These are phyloP conservation scores for Sedum album DNA, from an alignment of 164 flowering plant species.

Conservation along the genomic window DNA sequence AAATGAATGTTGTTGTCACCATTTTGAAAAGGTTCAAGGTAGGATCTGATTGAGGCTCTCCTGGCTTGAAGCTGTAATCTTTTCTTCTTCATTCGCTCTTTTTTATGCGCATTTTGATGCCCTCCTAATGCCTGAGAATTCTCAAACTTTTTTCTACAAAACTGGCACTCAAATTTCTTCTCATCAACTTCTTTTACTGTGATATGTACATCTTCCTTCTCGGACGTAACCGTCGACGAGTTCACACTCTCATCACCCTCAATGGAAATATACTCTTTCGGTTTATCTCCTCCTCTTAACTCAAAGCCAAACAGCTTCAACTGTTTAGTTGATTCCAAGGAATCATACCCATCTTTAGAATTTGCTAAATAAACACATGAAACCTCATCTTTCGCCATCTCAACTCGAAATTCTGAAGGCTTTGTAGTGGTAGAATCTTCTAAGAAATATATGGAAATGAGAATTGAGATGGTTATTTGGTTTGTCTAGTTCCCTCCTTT, in stretches of 20 bases:
- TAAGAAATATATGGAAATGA: neutral
- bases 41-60: constrained; percentile 47
- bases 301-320: neutral
- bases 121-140: constrained; percentile 95
- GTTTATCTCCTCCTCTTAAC: neutral
- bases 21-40: constrained; percentile 48
- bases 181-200: constrained; percentile 9
- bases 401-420: neutral
- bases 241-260: constrained; percentile 55
- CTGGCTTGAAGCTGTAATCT: constrained; percentile 77
- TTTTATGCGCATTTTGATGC: constrained; percentile 98
- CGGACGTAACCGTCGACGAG: constrained; percentile 34
- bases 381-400: neutral
- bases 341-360: neutral
- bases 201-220: neutral
- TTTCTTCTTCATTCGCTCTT: constrained; percentile 83
- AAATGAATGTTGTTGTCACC: constrained; percentile 11
- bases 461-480: neutral
- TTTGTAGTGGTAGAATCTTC: neutral
- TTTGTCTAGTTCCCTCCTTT: constrained; percentile 11
- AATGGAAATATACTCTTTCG: neutral
- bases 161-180: constrained; percentile 76
- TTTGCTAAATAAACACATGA: neutral
- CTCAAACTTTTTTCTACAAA: constrained; percentile 67
- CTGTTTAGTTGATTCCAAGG: neutral